Percentiles rank a stretch among this genome's conserved stretches.
These are phyloP conservation scores for Solanum chacoense DNA, from an alignment of 305 asterid genomes.

Conservation along the genomic window DNA sequence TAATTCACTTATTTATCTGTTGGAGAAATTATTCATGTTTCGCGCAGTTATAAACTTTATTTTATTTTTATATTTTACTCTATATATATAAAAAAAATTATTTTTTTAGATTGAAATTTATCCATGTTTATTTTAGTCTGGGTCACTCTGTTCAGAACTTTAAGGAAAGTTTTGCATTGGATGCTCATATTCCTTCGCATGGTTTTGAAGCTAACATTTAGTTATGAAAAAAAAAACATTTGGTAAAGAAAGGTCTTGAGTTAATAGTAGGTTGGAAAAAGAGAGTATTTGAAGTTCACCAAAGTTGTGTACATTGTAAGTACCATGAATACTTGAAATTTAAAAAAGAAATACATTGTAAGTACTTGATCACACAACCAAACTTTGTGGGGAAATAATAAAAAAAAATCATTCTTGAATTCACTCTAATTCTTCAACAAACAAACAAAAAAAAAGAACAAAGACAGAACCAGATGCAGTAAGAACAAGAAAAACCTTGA, in stretches of 20 bases:
- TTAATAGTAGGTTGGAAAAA: background rate
- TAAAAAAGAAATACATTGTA: background rate
- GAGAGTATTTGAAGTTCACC: background rate
- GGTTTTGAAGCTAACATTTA: background rate
- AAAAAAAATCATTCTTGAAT: background rate
- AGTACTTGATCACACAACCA: background rate
- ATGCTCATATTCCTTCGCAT: background rate
- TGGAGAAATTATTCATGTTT: background rate
- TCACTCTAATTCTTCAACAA: background rate
- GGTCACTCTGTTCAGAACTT: background rate
- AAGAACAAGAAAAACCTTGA: background rate
- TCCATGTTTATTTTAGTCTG: background rate
- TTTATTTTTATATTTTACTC: background rate
- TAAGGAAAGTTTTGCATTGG: background rate
- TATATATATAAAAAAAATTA: background rate
- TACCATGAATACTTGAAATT: background rate
- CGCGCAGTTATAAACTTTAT: background rate
- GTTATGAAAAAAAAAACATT: background rate
- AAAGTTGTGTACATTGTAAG: background rate
- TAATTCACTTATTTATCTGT: background rate
- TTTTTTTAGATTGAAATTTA: background rate
- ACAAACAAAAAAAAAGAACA: background rate
- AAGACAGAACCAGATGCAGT: background rate
- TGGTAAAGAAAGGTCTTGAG: background rate
- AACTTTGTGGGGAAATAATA: background rate